Evolutionary conservation across 2,329 filamentous ascomycete genomes (phyloP).

Genomic region (Diaporthe helianthi): DNA sequence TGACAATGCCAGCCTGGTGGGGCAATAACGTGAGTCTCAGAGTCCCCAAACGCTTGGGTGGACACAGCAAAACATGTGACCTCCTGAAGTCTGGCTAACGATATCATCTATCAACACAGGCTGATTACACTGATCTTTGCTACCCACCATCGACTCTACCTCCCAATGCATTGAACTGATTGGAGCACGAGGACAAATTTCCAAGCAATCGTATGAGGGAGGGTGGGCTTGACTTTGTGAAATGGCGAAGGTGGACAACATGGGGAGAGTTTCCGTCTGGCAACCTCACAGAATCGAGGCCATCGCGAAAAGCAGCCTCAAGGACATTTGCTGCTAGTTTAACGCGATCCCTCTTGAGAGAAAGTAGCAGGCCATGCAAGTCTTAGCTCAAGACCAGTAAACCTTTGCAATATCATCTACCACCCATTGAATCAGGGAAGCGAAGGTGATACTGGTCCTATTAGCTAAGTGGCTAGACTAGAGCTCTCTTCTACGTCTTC

Average conservation of each 20-base stretch:
- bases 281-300: conserved; percentile 42
- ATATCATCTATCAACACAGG: not conserved
- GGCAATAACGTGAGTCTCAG: conserved; percentile 40
- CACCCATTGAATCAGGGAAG: no score
- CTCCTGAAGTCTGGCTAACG: no score
- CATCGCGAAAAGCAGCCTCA: conserved; percentile 53
- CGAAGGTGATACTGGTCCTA: no score
- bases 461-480: no score
- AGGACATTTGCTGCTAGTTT: conserved; percentile 52
- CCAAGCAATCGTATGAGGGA: no score
- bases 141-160: conserved; percentile 39
- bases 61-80: not conserved
- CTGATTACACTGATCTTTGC: conserved; percentile 39
- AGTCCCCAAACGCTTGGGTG: no score
- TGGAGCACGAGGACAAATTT: no score
- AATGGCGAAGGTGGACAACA: not conserved
- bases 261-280: not conserved
- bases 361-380: conserved; percentile 55
- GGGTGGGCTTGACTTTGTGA: not conserved
- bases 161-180: conserved; percentile 36
- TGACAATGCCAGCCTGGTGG: conserved; percentile 42
- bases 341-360: conserved; percentile 54
- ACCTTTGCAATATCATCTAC: no score
- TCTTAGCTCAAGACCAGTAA: no score
- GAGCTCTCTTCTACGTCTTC: no score